phyloP scores from a whole-genome alignment of 805 yeast species.

The Grigorovia transvaalensis region DNA sequence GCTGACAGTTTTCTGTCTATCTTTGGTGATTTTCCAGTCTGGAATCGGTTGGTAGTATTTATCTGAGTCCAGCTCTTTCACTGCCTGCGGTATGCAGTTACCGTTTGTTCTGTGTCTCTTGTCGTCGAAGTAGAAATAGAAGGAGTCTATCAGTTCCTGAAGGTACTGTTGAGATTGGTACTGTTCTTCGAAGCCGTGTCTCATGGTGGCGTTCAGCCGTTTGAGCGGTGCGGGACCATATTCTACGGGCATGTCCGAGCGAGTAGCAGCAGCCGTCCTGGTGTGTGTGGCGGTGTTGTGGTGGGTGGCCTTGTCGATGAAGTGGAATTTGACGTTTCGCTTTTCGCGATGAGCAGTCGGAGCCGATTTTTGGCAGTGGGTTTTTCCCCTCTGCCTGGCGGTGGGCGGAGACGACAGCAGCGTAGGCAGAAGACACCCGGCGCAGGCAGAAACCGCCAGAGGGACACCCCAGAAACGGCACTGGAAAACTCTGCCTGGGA shows the following conservation, averaged over 20 bases:
- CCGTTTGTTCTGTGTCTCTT: slow-evolving; percentile 89
- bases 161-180: slow-evolving; percentile 39
- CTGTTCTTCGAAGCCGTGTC: slow-evolving; percentile 63
- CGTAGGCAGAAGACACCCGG: too few species aligned
- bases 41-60: slow-evolving; percentile 54
- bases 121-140: slow-evolving; percentile 78
- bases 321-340: too few species aligned
- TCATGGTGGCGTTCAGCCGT: slow-evolving; percentile 44
- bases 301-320: too few species aligned
- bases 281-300: not conserved
- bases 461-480: too few species aligned
- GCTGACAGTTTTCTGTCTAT: slow-evolving; percentile 82
- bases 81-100: slow-evolving; percentile 55
- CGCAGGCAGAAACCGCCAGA: too few species aligned
- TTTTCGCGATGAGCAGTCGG: too few species aligned
- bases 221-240: slow-evolving; percentile 33
- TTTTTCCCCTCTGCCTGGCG: too few species aligned
- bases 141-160: slow-evolving; percentile 49
- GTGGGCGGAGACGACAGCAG: too few species aligned
- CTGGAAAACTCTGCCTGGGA: too few species aligned
- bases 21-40: slow-evolving; percentile 89
- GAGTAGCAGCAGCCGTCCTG: too few species aligned
- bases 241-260: slow-evolving; percentile 15
- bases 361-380: too few species aligned
- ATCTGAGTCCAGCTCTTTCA: slow-evolving; percentile 35